Percentiles rank a stretch among this genome's conserved stretches.
Conservation (phyloP, 1,139 yeast genomes). For the Pichia sp. region DNA sequence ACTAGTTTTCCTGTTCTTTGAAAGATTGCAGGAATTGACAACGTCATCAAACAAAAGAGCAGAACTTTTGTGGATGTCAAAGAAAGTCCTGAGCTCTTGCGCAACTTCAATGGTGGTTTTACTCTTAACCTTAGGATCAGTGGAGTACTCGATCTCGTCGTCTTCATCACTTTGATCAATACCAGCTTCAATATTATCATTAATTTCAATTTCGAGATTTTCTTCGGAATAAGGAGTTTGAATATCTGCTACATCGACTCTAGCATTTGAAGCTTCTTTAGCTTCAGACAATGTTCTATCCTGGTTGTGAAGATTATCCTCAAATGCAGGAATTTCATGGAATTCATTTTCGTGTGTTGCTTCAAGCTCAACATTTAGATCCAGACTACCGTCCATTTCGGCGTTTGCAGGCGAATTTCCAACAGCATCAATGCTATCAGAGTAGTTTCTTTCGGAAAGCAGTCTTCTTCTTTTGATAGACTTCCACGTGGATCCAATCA, state of each 20-base stretch:
- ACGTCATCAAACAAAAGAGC: slow-evolving; percentile 4
- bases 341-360: too few relatives aligned
- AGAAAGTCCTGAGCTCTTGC: slow-evolving; percentile 37
- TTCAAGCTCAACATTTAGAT: too few relatives aligned
- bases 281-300: too few relatives aligned
- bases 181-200: not conserved
- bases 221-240: not conserved
- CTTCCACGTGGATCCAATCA: slow-evolving; percentile 18
- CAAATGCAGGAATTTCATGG: not conserved
- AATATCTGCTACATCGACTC: not conserved
- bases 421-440: not conserved
- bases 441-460: not conserved
- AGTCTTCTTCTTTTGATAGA: slow-evolving; percentile 20
- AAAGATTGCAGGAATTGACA: slow-evolving; percentile 15
- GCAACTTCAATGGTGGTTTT: slow-evolving; percentile 58
- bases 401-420: slow-evolving; percentile 5
- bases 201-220: slow-evolving; percentile 4
- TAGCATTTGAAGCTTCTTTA: too few relatives aligned
- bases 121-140: slow-evolving; percentile 26
- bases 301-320: too few relatives aligned
- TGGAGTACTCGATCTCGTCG: slow-evolving; percentile 8
- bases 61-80: not conserved
- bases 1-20: slow-evolving; percentile 14
- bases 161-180: slow-evolving; percentile 7
- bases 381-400: slow-evolving; percentile 27